Conservation (phyloP, 2,329 filamentous ascomycete genomes). For the Aspergillus arachidicola region DNA sequence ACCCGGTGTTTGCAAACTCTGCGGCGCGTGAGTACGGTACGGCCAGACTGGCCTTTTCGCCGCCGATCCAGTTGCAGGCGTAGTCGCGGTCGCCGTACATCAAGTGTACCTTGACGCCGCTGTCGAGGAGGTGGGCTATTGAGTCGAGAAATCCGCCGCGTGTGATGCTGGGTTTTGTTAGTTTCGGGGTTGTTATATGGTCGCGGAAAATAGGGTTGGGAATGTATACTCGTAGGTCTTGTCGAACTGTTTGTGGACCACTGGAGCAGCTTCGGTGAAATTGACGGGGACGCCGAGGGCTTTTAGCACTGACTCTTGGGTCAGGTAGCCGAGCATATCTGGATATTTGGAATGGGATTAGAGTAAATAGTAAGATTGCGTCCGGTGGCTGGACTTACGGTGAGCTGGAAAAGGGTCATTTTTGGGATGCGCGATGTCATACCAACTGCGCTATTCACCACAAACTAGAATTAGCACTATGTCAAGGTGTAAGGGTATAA, state of each 20-base stretch:
- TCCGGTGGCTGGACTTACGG: not conserved
- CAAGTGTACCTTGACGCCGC: slow-evolving; percentile 59
- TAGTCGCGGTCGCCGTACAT: slow-evolving; percentile 64
- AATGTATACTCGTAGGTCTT: slow-evolving; percentile 50
- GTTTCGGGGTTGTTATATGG: not conserved
- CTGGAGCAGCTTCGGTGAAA: slow-evolving; percentile 52
- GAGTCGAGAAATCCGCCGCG: slow-evolving; percentile 37
- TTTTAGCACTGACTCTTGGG: slow-evolving; percentile 58
- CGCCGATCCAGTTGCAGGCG: slow-evolving; percentile 61
- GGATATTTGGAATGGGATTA: slow-evolving; percentile 17
- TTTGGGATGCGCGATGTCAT: slow-evolving; percentile 58
- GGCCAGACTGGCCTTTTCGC: slow-evolving; percentile 54
- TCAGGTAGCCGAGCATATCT: slow-evolving; percentile 60
- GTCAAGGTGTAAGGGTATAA: slow-evolving; percentile 36
- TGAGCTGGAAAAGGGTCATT: slow-evolving; percentile 55
- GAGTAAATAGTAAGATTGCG: fast-evolving
- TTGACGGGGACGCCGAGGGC: slow-evolving; percentile 65
- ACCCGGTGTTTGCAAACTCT: slow-evolving; percentile 54
- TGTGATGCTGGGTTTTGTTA: not conserved
- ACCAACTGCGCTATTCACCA: slow-evolving; percentile 46
- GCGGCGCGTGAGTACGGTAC: slow-evolving; percentile 49
- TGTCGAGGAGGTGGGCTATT: slow-evolving; percentile 55
- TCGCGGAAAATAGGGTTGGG: not conserved
- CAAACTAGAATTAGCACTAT: not conserved
- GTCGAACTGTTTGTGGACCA: slow-evolving; percentile 51